These are phyloP conservation scores for Aspergillus leporis DNA, from an alignment of 495 filamentous ascomycete species.

Conservation along the genomic window DNA sequence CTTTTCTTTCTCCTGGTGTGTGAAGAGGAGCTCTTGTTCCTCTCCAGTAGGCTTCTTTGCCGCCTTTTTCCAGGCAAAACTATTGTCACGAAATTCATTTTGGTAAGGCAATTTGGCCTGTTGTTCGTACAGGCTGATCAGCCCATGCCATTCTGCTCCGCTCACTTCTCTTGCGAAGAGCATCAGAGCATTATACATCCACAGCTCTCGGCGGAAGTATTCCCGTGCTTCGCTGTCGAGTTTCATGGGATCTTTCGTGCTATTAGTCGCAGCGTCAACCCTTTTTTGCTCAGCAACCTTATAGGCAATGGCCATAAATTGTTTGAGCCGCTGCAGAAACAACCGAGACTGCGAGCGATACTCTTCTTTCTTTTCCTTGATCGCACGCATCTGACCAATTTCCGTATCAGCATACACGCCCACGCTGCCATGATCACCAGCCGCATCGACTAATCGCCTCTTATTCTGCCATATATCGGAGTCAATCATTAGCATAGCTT, in stretches of 20 bases:
- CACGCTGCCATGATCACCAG: slow-evolving; percentile 52
- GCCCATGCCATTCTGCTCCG: slow-evolving; percentile 71
- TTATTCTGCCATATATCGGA: slow-evolving; percentile 64
- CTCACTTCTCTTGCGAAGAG: slow-evolving; percentile 86
- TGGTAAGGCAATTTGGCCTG: slow-evolving; percentile 75
- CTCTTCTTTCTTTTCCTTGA: slow-evolving; percentile 88
- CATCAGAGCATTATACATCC: slow-evolving; percentile 81
- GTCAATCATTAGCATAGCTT: slow-evolving; percentile 94
- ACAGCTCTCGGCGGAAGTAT: slow-evolving; percentile 59
- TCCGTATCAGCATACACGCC: slow-evolving; percentile 72
- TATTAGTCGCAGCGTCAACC: slow-evolving; percentile 50
- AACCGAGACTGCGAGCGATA: slow-evolving; percentile 69
- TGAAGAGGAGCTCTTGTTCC: slow-evolving; percentile 87
- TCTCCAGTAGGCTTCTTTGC: slow-evolving; percentile 77
- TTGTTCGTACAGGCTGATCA: slow-evolving; percentile 78
- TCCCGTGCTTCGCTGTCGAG: slow-evolving; percentile 53
- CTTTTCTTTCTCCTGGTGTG: slow-evolving; percentile 79
- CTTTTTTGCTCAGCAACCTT: slow-evolving; percentile 69
- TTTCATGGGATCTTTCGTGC: slow-evolving; percentile 44
- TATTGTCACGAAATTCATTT: slow-evolving; percentile 77
- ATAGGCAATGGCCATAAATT: slow-evolving; percentile 80
- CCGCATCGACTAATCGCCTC: slow-evolving; percentile 45
- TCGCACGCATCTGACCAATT: slow-evolving; percentile 86
- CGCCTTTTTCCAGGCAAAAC: slow-evolving; percentile 78
- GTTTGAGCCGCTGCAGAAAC: slow-evolving; percentile 76